Percentiles rank a stretch among this genome's conserved stretches.
Evolutionary conservation across 768 basidiomycete genomes (phyloP).

Genomic region (Heimioporus sp.): DNA sequence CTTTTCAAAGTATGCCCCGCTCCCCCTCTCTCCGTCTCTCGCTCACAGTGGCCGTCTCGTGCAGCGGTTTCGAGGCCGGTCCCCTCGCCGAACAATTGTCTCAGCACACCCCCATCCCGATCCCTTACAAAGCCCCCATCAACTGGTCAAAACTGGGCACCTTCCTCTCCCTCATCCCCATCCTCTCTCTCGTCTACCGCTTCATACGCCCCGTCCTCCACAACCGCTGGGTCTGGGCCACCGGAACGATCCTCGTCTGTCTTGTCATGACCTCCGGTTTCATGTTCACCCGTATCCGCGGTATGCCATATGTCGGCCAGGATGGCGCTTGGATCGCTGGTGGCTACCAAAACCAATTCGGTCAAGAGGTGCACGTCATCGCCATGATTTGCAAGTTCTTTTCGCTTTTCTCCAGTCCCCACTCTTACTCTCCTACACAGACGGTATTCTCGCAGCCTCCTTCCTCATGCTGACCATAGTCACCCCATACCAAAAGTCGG

Average conservation of each 20-base stretch:
- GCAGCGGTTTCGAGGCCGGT: constrained; percentile 80
- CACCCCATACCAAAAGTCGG: constrained; percentile 73
- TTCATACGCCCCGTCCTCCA: constrained; percentile 63
- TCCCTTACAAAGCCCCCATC: constrained; percentile 81
- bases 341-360: constrained; percentile 88
- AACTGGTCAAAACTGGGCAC: constrained; percentile 63
- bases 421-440: constrained; percentile 41
- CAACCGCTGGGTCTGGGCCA: constrained; percentile 79
- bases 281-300: constrained; percentile 96
- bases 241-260: constrained; percentile 58
- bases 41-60: not conserved
- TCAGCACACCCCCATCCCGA: constrained; percentile 69
- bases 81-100: constrained; percentile 77
- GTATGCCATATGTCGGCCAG: constrained; percentile 62
- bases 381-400: constrained; percentile 74
- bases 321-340: constrained; percentile 79
- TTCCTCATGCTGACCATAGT: constrained; percentile 81
- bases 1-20: constrained; percentile 61
- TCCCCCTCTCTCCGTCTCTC: not conserved
- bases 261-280: constrained; percentile 87
- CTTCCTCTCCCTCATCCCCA: constrained; percentile 43
- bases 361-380: constrained; percentile 90
- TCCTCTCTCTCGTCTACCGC: constrained; percentile 49
- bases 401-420: not conserved
- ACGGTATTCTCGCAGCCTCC: constrained; percentile 76